Evolutionary conservation across 176 grass and related monocot genomes (phyloP).

Genomic region (Phragmites australis): DNA sequence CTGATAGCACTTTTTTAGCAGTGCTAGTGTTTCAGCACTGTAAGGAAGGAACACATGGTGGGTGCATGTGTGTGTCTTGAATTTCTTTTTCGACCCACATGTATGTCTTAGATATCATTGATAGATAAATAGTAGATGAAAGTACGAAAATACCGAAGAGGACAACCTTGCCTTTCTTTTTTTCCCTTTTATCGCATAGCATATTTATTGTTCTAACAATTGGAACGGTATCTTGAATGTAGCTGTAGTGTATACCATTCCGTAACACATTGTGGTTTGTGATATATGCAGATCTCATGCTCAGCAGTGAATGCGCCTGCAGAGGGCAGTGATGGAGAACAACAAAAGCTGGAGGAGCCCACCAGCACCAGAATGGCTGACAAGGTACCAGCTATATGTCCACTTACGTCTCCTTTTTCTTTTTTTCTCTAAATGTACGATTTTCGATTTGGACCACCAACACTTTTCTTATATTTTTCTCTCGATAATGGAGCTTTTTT

Average conservation of each 20-base stretch:
- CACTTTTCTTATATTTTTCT: constrained; percentile 9
- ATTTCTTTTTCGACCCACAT: constrained; percentile 4
- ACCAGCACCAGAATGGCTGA: constrained; percentile 67
- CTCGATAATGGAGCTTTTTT: constrained; percentile 14
- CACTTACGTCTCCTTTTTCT: constrained; percentile 26
- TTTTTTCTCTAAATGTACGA: not conserved
- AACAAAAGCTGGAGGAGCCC: constrained; percentile 64
- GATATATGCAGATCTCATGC: constrained; percentile 71
- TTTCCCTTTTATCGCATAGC: not conserved
- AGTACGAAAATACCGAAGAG: constrained; percentile 19
- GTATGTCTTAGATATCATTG: constrained; percentile 2
- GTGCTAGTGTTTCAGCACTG: constrained; percentile 15
- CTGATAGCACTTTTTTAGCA: not conserved
- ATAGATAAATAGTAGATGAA: constrained; percentile 12
- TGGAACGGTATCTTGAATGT: constrained; percentile 4
- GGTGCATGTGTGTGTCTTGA: not conserved
- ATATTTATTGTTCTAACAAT: not conserved
- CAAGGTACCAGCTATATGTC: constrained; percentile 61
- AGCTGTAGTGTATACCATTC: constrained; percentile 16
- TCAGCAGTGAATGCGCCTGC: constrained; percentile 55
- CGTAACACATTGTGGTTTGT: constrained; percentile 19
- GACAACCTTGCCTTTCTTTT: not conserved
- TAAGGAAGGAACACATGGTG: not conserved
- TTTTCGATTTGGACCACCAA: constrained; percentile 27
- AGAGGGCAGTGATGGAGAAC: constrained; percentile 61